Conservation (phyloP, 2,329 filamentous ascomycete species). For the Conoideocrella luteorostrata region DNA sequence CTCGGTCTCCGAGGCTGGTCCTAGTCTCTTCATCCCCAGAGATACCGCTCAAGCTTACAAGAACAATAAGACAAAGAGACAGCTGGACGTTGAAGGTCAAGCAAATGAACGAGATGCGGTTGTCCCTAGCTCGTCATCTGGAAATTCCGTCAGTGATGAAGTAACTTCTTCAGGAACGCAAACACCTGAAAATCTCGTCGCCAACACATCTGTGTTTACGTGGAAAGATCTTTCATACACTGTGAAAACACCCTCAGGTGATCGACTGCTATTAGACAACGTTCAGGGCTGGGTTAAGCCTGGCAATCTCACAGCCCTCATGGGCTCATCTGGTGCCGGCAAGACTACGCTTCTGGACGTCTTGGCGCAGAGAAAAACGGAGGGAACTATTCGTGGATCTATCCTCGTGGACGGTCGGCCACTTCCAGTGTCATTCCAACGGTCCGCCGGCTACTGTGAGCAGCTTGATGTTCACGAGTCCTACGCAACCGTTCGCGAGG, state of each 20-base stretch:
- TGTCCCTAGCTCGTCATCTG: constrained; percentile 1
- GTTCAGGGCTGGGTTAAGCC: constrained; percentile 82
- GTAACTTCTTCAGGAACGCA: neutral
- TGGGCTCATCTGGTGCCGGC: constrained; percentile 75
- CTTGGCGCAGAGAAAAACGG: constrained; percentile 71
- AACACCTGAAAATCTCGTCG: constrained; percentile 36
- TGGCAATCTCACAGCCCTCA: constrained; percentile 70
- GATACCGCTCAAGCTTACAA: constrained; percentile 40
- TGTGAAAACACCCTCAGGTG: constrained; percentile 52
- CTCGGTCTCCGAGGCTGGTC: constrained; percentile 42
- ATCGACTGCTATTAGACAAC: constrained; percentile 68
- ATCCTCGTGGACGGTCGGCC: constrained; percentile 70
- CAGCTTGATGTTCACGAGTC: constrained; percentile 74
- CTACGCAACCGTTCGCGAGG: constrained; percentile 69
- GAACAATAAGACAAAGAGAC: constrained; percentile 16
- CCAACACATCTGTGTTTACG: constrained; percentile 64
- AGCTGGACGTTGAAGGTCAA: constrained; percentile 45
- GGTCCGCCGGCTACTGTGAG: constrained; percentile 73
- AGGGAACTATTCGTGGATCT: constrained; percentile 67
- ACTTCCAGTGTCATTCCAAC: constrained; percentile 67
- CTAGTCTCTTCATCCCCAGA: constrained; percentile 54
- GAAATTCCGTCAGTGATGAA: constrained; percentile 1
- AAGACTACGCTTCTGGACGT: constrained; percentile 83
- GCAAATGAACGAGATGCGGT: constrained; percentile 16
- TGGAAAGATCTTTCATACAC: constrained; percentile 69